Conservation (phyloP, 768 basidiomycete genomes). For the Suillus sp. region DNA sequence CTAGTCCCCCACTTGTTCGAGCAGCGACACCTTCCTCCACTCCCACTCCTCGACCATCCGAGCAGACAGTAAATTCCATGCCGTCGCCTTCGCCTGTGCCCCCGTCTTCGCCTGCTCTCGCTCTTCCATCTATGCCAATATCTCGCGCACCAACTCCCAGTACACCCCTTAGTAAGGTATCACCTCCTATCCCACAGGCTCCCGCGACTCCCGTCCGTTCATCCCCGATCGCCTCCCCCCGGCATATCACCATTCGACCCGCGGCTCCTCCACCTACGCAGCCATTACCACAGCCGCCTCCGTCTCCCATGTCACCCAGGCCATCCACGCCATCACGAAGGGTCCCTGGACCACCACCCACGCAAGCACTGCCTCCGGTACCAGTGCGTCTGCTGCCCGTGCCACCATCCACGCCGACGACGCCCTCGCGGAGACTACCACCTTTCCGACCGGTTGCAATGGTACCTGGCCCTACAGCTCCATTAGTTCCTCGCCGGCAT, state of each 20-base stretch:
- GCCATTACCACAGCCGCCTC: conserved; percentile 33
- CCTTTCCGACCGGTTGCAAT: conserved; percentile 6
- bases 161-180: conserved; percentile 24
- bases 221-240: conserved; percentile 20
- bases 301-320: conserved; percentile 19
- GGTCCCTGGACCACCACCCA: not conserved
- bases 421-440: not conserved
- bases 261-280: conserved; percentile 34
- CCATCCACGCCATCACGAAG: conserved; percentile 11
- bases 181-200: conserved; percentile 3
- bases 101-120: conserved; percentile 8
- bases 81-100: conserved; percentile 18
- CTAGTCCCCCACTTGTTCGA: conserved; percentile 29
- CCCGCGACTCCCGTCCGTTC: conserved; percentile 15
- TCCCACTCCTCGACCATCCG: conserved; percentile 13
- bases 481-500: conserved; percentile 9
- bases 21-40: conserved; percentile 9
- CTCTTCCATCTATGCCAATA: conserved; percentile 11
- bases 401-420: conserved; percentile 9
- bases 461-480: conserved; percentile 21
- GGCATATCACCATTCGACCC: conserved; percentile 32
- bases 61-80: conserved; percentile 12
- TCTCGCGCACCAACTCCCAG: conserved; percentile 21
- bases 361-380: conserved; percentile 10
- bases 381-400: not conserved